Evolutionary conservation across 139 green algal genomes (phyloP), one percentile per base, ranked within the genome.

Genomic region (Chlorella sorokiniana): DNA sequence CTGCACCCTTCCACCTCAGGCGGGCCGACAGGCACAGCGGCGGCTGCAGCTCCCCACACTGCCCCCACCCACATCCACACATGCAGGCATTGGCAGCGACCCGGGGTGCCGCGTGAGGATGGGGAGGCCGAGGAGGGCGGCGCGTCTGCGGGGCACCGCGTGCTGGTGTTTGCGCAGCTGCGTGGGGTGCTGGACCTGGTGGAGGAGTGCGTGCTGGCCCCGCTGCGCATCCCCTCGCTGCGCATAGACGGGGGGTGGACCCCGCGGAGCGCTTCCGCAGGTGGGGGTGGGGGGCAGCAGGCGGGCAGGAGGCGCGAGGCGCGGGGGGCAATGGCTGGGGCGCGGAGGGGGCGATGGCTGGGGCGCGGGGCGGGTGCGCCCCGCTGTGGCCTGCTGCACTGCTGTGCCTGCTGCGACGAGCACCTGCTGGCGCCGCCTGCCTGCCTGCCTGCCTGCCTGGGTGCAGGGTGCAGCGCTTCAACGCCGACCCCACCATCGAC

Each of bases 151-250:
- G 72, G 90, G 2, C 96, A 99, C 86, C 86, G 95, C 23, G 89
- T 98, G 86, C 93, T 99, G 37, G 89, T 99, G 14, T 99, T 99
- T 93, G 94, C 95, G 11, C 97, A 99, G 89, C 85, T 98, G 29
- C 95, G 93, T 71, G 83, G 82, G 4, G 88, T 97, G 84, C 91
- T 99, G 69, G 94, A 99, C 83, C 84, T 99, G 40, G 92, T 97
- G 7, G 96, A 98, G 88, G 48, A 44, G 1, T 85, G 95, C 31
- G 86, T 93, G 45, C 79, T 92, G 80, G 25, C 59, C 33, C 92
- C 95, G 8, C 48, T 81, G 64, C 89, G 91, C 1, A 89, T 99
- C 35, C 87, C 91, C 45, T 96, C 90, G 78, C 86, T 98, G 75
- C 90, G 97, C 33, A 88, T 99, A 18, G 97, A 99, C 77, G 97